A percentile compares a stretch with the other conserved stretches of the same genome.
Evolutionary conservation across 2,329 filamentous ascomycete genomes (phyloP).

Genomic region (Xylaria sp.): DNA sequence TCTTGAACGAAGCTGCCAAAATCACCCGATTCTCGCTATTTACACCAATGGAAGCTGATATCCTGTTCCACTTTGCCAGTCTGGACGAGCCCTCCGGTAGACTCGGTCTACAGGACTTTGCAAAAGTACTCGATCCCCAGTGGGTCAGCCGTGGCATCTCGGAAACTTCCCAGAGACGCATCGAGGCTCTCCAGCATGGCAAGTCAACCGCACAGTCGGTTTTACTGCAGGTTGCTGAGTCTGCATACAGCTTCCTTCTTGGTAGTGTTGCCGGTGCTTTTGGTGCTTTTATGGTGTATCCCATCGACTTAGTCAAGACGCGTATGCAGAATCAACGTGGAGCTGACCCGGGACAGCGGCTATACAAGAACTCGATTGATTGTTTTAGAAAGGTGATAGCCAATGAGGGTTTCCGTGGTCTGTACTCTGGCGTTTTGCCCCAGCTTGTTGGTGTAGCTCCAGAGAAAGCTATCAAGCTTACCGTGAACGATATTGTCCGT

Average conservation of each 20-base stretch:
- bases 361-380: slow-evolving; percentile 98
- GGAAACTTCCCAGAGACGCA: slow-evolving; percentile 55
- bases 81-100: slow-evolving; percentile 89
- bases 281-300: slow-evolving; percentile 99
- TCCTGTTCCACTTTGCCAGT: slow-evolving; percentile 97
- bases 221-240: slow-evolving; percentile 75
- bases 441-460: slow-evolving; percentile 98
- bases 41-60: slow-evolving; percentile 98
- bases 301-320: slow-evolving; percentile 98
- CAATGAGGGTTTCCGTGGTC: slow-evolving; percentile 87
- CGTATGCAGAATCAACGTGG: slow-evolving; percentile 97
- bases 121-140: slow-evolving; percentile 92
- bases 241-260: slow-evolving; percentile 87
- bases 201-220: slow-evolving; percentile 66
- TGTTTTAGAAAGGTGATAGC: slow-evolving; percentile 92
- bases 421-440: slow-evolving; percentile 94
- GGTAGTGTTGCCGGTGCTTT: slow-evolving; percentile 94
- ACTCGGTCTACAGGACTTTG: slow-evolving; percentile 84
- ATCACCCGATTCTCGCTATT: slow-evolving; percentile 95
- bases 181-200: slow-evolving; percentile 52
- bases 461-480: slow-evolving; percentile 99
- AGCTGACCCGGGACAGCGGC: slow-evolving; percentile 80
- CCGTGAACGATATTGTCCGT: slow-evolving; percentile 94
- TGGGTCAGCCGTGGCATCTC: slow-evolving; percentile 76
- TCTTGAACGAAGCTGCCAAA: slow-evolving; percentile 90